phyloP scores from a whole-genome alignment of 225 moss, liverwort and hornwort genomes.

The Pseudisothecium myosuroides region DNA sequence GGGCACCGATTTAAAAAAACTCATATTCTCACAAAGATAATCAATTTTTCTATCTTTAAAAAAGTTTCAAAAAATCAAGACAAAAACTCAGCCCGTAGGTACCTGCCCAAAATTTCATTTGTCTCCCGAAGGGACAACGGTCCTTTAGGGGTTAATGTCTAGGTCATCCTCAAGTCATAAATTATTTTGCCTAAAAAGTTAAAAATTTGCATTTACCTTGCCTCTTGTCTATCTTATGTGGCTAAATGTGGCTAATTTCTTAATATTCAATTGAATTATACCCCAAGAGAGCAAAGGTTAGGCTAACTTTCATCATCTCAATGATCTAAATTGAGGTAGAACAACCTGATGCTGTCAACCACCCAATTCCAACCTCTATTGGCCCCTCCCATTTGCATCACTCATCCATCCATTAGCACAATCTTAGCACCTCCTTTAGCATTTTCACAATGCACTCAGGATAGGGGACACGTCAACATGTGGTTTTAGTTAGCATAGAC shows the following conservation, averaged over 20 bases:
- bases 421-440: no score
- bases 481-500: background rate
- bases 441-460: background rate
- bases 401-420: no score
- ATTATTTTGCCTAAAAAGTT: background rate
- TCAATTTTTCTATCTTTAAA: no score
- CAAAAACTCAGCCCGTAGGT: no score
- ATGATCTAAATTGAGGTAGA: background rate
- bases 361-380: no score
- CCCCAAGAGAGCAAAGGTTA: fast-evolving
- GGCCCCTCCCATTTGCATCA: no score
- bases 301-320: background rate
- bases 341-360: fast-evolving
- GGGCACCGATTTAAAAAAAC: no score
- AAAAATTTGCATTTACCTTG: fast-evolving
- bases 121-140: no score
- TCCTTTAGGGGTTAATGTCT: background rate
- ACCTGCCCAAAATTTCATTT: no score
- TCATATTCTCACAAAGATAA: no score
- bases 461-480: no score
- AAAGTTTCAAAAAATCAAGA: no score
- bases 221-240: fast-evolving
- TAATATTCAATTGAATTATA: background rate
- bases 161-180: background rate
- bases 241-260: background rate